Conservation (phyloP, 2,329 filamentous ascomycete genomes). For the Lomentospora prolificans region DNA sequence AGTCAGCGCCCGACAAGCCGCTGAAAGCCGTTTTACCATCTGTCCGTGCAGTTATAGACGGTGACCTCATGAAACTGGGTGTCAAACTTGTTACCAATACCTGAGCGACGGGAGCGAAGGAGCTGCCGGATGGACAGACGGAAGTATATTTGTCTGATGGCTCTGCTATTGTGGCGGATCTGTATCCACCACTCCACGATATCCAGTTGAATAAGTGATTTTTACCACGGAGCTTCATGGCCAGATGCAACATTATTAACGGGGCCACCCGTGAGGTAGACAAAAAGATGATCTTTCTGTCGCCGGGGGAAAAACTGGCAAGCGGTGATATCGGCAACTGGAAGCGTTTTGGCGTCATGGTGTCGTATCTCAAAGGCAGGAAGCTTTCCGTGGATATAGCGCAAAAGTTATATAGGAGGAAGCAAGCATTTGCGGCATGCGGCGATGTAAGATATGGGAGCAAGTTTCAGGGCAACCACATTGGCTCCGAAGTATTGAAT, state of each 20-base stretch:
- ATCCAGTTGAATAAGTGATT: neutral
- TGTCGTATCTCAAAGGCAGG: conserved; percentile 23
- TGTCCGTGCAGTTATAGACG: conserved; percentile 10
- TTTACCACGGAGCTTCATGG: neutral
- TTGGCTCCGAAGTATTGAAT: too few species aligned
- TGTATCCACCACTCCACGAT: neutral
- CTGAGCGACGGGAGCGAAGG: too few species aligned
- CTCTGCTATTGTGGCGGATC: neutral
- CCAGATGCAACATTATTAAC: neutral
- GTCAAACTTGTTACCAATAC: conserved; percentile 13
- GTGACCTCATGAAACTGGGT: conserved; percentile 17
- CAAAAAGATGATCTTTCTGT: conserved; percentile 20
- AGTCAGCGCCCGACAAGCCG: neutral
- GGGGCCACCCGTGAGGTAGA: neutral
- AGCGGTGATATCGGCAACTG: conserved; percentile 24
- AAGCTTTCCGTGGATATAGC: conserved; percentile 23
- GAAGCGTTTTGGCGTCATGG: conserved; percentile 21
- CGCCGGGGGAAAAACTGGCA: conserved; percentile 18
- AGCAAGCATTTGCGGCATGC: conserved; percentile 19
- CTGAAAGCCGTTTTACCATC: neutral
- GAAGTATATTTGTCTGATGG: neutral
- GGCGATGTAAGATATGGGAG: conserved; percentile 15
- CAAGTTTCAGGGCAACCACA: neutral
- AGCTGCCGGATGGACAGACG: neutral
- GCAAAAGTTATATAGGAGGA: conserved; percentile 19